phyloP scores from a whole-genome alignment of 1,139 yeast genomes.

The Pichia cactophila region DNA sequence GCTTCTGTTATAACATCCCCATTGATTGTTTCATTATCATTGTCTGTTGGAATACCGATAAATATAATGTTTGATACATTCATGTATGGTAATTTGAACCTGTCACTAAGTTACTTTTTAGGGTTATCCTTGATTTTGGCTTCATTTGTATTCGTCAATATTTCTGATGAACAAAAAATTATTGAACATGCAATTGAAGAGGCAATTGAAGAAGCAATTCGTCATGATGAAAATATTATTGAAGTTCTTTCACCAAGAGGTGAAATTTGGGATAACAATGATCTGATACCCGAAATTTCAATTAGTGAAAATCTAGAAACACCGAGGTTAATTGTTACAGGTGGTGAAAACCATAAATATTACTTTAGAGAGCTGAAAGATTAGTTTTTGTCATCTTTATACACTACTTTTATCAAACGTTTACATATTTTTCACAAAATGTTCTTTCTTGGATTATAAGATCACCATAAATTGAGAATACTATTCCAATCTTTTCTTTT shows the following conservation, averaged over 20 bases:
- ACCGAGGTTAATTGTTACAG: conserved; percentile 28
- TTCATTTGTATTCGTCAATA: conserved; percentile 41
- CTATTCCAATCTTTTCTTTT: conserved; percentile 53
- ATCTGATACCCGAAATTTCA: conserved; percentile 22
- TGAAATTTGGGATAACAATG: neutral
- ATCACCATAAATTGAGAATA: conserved; percentile 45
- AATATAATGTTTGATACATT: conserved; percentile 37
- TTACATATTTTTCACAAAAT: no score
- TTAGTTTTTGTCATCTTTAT: neutral
- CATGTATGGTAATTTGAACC: conserved; percentile 34
- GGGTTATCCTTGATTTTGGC: conserved; percentile 42
- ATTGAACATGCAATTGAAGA: conserved; percentile 44
- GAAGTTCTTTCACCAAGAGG: conserved; percentile 41
- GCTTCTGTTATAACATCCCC: conserved; percentile 51
- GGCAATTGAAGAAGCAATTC: conserved; percentile 42
- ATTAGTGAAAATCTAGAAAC: conserved; percentile 14
- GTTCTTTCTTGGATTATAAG: neutral
- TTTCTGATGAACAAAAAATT: conserved; percentile 39
- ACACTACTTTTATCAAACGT: neutral
- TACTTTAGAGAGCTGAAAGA: conserved; percentile 29
- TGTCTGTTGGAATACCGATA: conserved; percentile 47
- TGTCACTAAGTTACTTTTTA: conserved; percentile 32
- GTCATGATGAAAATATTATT: conserved; percentile 38
- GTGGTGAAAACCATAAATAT: conserved; percentile 39
- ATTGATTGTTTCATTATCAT: conserved; percentile 42